Conservation (phyloP, 257 asterid species). For the Datura wrightii region DNA sequence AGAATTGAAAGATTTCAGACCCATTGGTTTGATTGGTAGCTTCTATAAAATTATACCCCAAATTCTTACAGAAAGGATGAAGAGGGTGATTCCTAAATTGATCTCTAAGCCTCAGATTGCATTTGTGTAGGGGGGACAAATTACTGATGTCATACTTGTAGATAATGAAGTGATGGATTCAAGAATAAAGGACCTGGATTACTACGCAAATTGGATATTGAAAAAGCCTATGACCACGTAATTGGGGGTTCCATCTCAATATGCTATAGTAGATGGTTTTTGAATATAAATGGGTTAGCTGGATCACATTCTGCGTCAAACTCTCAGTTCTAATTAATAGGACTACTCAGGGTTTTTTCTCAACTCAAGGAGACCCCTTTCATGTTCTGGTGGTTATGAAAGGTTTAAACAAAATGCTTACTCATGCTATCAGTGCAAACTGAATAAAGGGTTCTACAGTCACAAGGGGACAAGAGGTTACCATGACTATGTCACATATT, state of each 20-base stretch:
- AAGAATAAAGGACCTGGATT: not conserved
- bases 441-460: not conserved
- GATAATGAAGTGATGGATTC: not conserved
- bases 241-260: too few species aligned
- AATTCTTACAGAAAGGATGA: not conserved
- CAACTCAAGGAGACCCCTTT: not conserved
- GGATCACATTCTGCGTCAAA: not conserved
- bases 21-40: not conserved
- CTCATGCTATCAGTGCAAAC: not conserved
- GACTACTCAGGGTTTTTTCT: not conserved
- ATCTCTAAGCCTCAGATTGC: too few species aligned
- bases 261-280: too few species aligned
- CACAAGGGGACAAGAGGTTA: not conserved
- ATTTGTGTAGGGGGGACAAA: not conserved
- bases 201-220: not conserved
- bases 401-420: not conserved
- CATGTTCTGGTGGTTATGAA: not conserved
- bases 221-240: not conserved
- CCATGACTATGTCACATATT: not conserved
- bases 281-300: not conserved
- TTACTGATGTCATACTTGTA: not conserved
- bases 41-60: not conserved
- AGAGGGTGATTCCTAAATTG: not conserved
- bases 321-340: not conserved
- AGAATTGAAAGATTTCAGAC: not conserved